Base-by-base conservation (phyloP, 371 early-diverging fungal genomes). In the Conidiobolus incongruus region DNA sequence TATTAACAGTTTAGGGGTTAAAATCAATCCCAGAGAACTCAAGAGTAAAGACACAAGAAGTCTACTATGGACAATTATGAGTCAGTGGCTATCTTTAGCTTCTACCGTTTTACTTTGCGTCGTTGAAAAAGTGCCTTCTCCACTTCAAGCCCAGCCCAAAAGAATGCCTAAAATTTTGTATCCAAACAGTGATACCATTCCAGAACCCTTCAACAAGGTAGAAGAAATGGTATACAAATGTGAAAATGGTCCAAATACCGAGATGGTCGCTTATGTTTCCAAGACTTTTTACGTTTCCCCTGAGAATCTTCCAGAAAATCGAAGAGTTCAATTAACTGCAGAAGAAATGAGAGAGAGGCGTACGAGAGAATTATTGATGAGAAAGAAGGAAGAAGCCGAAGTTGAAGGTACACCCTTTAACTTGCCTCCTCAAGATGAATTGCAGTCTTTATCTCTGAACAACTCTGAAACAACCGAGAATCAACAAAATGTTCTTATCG, bases 251-350 rank as follows among this genome's bases (percentile, higher is more conserved):
- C 55, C 53, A 2, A 55, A 68, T 0, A 63, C 61, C 5, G 77
- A 80, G 5, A 62, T 68, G 6, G 76, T 92, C 5, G 89, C 79
- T 0, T 92, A 80, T 57, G 75, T 97, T 4, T 77, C 82, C 52
- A 97, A 97, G 50, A 83, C 95, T 71, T 77, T 93, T 52, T 72
- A 81, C 20, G 76, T 93, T 0, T 77, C 87, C 7, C 52, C 63
- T 2, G 65, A 70, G 11, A 52, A 66, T 13, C 55, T 94, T 22
- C 87, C 91, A 0, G 72, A 82, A 49, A 61, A 77, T 47, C 57
- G 69, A 33, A 66, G 77, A 38, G 68, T 59, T 44, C 67, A 65
- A 23, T 55, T 84, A 52, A 70, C 84, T 0, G 86, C 87, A 0
- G 93, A 92, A 33, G 92, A 95, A 50, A 71, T 90, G 71, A 65